phyloP scores from a whole-genome alignment of 257 asterid species.

The Dorcoceras hygrometricum region DNA sequence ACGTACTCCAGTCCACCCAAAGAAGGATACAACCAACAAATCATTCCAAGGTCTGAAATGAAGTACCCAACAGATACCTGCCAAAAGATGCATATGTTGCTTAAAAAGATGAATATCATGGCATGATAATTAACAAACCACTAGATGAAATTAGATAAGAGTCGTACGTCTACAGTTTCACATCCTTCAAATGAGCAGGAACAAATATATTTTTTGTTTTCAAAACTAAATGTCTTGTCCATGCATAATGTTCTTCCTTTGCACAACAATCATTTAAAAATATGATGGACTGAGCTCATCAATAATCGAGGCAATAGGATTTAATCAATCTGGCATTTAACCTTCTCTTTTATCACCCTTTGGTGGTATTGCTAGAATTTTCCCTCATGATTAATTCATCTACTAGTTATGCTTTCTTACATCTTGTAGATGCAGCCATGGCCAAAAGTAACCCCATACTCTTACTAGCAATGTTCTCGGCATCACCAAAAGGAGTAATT shows the following conservation, averaged over 20 bases:
- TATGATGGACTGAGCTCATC: not conserved
- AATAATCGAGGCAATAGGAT: not conserved
- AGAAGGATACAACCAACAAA: conserved; percentile 88
- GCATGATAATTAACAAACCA: conserved; percentile 2
- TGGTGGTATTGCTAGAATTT: not conserved
- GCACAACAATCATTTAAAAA: not conserved
- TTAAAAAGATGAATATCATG: conserved; percentile 18
- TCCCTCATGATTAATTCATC: not conserved
- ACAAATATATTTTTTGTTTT: no score
- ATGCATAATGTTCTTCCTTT: not conserved
- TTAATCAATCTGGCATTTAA: not conserved
- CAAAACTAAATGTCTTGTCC: not conserved
- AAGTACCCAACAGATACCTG: conserved; percentile 95
- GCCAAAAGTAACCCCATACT: not conserved
- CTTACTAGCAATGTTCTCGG: conserved; percentile 3
- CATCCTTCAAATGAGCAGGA: not conserved
- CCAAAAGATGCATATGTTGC: conserved; percentile 16
- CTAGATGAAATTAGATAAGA: not conserved
- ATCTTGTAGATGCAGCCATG: conserved; percentile 16
- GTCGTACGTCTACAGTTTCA: not conserved
- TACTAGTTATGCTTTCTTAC: not conserved
- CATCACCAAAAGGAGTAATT: not conserved
- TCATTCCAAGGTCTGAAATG: conserved; percentile 86
- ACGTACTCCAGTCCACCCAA: conserved; percentile 95
- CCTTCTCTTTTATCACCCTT: not conserved